Conservation (phyloP, 176 grass and related monocot genomes). For the Eragrostis curvula region DNA sequence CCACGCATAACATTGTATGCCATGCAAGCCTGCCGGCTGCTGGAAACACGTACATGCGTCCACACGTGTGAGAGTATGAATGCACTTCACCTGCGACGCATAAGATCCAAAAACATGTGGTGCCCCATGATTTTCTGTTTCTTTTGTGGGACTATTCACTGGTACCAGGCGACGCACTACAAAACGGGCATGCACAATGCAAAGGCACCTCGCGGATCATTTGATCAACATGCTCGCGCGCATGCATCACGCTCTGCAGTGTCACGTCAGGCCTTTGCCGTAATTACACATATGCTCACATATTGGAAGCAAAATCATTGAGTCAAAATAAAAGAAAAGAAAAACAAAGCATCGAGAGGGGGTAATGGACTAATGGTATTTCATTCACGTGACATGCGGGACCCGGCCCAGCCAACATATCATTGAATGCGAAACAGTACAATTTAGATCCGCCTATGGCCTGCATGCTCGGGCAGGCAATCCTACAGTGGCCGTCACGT, state of each 20-base stretch:
- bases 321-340: neutral
- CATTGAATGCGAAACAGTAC: slow-evolving; percentile 23
- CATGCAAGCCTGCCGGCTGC: no score
- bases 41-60: no score
- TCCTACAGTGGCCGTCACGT: slow-evolving; percentile 28
- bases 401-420: neutral
- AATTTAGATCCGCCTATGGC: neutral
- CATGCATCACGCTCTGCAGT: no score
- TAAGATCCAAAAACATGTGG: neutral
- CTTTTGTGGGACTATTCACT: neutral
- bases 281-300: no score
- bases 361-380: neutral
- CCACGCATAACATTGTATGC: no score
- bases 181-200: neutral
- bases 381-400: slow-evolving; percentile 7
- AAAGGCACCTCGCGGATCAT: neutral
- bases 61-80: no score
- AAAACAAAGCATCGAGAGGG: neutral
- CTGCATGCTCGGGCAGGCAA: slow-evolving; percentile 30
- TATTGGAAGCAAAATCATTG: neutral
- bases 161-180: neutral
- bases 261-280: no score
- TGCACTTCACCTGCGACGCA: no score
- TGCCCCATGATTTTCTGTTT: no score
- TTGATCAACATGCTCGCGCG: neutral